These are phyloP conservation scores for Lentinus brumalis DNA, from an alignment of 768 basidiomycete species.

Conservation along the genomic window DNA sequence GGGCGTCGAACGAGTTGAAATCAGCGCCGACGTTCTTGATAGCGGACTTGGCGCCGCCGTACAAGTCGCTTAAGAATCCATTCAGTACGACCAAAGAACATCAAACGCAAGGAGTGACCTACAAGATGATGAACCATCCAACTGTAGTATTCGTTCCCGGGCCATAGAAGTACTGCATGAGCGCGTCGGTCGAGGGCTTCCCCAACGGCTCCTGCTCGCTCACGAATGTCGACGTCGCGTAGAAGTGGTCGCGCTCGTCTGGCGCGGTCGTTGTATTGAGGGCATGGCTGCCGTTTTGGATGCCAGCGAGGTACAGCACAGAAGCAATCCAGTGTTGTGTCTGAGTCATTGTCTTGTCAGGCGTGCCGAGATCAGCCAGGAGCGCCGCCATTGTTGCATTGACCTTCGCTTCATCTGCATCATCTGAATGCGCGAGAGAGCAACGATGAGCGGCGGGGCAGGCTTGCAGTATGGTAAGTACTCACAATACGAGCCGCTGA, in stretches of 20 bases:
- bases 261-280: background rate
- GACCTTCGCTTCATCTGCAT: background rate
- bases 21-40: background rate
- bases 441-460: no score
- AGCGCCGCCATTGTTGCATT: background rate
- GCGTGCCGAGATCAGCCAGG: background rate
- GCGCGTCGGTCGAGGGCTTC: background rate
- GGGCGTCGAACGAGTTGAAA: constrained; percentile 3
- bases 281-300: background rate
- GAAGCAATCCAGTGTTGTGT: background rate
- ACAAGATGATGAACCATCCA: constrained; percentile 1
- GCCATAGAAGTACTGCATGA: background rate
- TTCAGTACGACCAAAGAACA: background rate
- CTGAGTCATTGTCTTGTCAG: background rate
- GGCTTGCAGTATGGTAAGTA: background rate
- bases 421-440: background rate
- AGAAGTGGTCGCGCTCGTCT: background rate
- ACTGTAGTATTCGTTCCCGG: background rate
- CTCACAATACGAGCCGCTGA: background rate
- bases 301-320: background rate
- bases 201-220: background rate
- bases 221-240: background rate
- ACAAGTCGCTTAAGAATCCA: background rate
- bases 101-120: background rate
- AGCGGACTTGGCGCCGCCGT: background rate